Conservation (phyloP, 2,329 filamentous ascomycete genomes). For the Basipetospora chlamydospora region DNA sequence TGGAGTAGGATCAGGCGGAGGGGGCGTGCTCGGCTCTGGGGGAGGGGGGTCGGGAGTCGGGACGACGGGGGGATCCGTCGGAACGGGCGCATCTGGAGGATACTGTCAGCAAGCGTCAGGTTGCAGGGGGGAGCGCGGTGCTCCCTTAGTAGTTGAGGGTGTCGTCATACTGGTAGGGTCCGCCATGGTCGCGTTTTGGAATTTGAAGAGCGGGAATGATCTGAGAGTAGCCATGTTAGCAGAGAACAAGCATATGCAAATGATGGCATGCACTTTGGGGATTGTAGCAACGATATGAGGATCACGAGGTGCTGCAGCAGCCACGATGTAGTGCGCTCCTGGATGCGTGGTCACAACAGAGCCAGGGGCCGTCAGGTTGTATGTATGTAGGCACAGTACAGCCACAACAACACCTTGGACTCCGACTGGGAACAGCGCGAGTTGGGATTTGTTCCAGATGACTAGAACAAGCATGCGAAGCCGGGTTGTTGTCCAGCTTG, state of each 20-base stretch:
- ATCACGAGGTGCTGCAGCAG: too few relatives aligned
- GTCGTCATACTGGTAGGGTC: conserved; percentile 3
- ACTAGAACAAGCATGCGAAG: too few relatives aligned
- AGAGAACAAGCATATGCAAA: conserved; percentile 1
- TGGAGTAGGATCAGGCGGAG: conserved; percentile 3
- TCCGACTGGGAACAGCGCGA: too few relatives aligned
- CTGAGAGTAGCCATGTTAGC: conserved; percentile 22
- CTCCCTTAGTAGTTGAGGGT: background rate
- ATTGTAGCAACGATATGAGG: too few relatives aligned
- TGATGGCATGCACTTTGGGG: too few relatives aligned
- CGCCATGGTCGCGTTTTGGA: conserved; percentile 6
- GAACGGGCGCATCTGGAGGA: background rate
- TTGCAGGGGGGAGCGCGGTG: background rate
- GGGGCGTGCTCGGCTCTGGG: background rate
- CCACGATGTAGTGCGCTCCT: too few relatives aligned
- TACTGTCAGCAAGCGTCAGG: background rate
- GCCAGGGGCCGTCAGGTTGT: too few relatives aligned
- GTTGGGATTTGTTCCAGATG: too few relatives aligned
- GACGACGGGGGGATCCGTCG: conserved; percentile 7
- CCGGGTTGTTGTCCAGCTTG: too few relatives aligned
- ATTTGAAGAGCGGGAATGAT: conserved; percentile 9
- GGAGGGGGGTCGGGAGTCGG: background rate
- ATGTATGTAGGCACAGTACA: too few relatives aligned
- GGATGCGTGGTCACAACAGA: too few relatives aligned
- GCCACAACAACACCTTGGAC: too few relatives aligned